These are phyloP conservation scores for Hura crepitans DNA, from an alignment of 441 rosid genomes.

Conservation along the genomic window DNA sequence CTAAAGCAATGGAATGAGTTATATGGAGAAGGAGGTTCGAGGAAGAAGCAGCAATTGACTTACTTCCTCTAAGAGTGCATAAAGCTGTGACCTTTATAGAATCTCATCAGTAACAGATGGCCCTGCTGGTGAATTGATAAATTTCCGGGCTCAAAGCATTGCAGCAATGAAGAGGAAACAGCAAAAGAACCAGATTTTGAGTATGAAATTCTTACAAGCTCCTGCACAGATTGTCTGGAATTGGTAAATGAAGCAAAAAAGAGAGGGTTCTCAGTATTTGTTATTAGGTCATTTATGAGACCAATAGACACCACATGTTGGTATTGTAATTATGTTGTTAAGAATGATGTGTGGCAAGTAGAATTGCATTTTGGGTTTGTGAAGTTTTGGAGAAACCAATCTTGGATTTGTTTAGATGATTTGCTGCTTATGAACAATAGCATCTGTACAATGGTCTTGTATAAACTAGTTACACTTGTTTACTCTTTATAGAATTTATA, in stretches of 20 bases:
- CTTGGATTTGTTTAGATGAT: conserved; percentile 19
- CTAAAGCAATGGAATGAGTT: conserved; percentile 92
- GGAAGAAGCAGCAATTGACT: conserved; percentile 84
- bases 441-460: conserved; percentile 28
- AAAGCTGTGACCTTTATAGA: conserved; percentile 10
- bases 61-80: conserved; percentile 68
- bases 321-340: conserved; percentile 13
- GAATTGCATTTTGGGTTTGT: conserved; percentile 25
- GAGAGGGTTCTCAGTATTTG: conserved; percentile 10
- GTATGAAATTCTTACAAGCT: conserved; percentile 10
- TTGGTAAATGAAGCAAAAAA: conserved; percentile 9
- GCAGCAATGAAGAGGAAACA: conserved; percentile 16
- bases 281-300: conserved; percentile 4
- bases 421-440: conserved; percentile 13
- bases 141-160: background rate
- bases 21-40: conserved; percentile 94
- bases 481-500: background rate
- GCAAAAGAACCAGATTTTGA: conserved; percentile 1
- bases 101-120: background rate
- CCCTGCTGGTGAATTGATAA: conserved; percentile 5
- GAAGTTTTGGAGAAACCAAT: conserved; percentile 12
- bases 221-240: conserved; percentile 8
- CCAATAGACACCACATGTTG: conserved; percentile 16
- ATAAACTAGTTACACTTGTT: conserved; percentile 11
- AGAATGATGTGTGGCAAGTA: conserved; percentile 25